A percentile compares a stretch with the other conserved stretches of the same genome.
phyloP scores from a whole-genome alignment of 805 yeast species.

The Saturnispora bothae region DNA sequence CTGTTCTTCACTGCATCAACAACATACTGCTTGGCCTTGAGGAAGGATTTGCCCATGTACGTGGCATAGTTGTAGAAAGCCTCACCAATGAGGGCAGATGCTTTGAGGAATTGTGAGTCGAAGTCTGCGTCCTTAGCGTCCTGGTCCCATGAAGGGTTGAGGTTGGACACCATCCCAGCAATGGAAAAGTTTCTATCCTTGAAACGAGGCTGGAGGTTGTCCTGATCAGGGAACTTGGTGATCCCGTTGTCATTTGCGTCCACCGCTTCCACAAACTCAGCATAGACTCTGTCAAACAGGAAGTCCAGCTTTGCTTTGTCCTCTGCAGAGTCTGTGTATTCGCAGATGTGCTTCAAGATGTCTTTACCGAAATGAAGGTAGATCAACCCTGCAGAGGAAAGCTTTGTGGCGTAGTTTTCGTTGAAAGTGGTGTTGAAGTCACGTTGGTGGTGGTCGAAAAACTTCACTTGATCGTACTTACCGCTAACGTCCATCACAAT shows the following conservation, averaged over 20 bases:
- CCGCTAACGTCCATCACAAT: conserved; percentile 95
- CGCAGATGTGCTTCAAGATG: conserved; percentile 45
- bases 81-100: conserved; percentile 74
- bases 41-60: conserved; percentile 76
- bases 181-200: conserved; percentile 63
- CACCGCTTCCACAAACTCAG: conserved; percentile 78
- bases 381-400: conserved; percentile 88
- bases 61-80: conserved; percentile 60
- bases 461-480: conserved; percentile 73
- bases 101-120: conserved; percentile 57
- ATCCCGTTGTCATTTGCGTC: conserved; percentile 97
- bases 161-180: conserved; percentile 64
- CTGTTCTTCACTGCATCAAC: conserved; percentile 58
- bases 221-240: conserved; percentile 46
- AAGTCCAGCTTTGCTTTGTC: conserved; percentile 33
- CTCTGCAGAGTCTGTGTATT: conserved; percentile 29
- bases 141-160: conserved; percentile 82
- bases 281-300: conserved; percentile 68
- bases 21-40: conserved; percentile 79
- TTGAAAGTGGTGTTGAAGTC: conserved; percentile 74
- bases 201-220: conserved; percentile 50
- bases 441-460: conserved; percentile 94
- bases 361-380: conserved; percentile 79
- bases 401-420: conserved; percentile 54
- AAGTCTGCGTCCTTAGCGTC: conserved; percentile 54